These are phyloP conservation scores for Leccinum holopus DNA, from an alignment of 1,284 basidiomycete species.

Conservation along the genomic window DNA sequence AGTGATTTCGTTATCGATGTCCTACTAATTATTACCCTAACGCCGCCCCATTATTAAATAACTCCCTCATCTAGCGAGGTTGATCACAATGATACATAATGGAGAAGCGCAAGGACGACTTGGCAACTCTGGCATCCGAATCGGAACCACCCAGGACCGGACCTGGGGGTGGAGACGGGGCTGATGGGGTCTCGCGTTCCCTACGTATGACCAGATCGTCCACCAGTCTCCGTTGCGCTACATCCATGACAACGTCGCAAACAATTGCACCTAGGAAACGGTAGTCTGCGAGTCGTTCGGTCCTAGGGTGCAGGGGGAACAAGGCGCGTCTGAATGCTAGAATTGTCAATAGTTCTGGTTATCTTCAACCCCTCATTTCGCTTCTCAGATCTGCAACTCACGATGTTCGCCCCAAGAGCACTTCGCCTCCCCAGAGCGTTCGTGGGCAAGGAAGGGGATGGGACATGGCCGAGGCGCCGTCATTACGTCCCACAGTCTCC, in stretches of 20 bases:
- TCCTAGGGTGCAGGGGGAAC: neutral
- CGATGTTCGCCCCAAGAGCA: neutral
- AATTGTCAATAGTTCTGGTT: constrained; percentile 1
- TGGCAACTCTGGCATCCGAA: neutral
- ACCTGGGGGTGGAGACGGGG: neutral
- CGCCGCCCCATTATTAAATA: constrained; percentile 17
- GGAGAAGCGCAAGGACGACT: constrained; percentile 14
- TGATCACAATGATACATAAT: constrained; percentile 23
- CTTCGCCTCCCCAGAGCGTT: neutral
- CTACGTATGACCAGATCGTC: constrained; percentile 1
- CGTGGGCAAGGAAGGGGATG: neutral
- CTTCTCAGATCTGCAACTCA: constrained; percentile 7
- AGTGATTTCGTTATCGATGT: constrained; percentile 25
- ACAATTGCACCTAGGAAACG: neutral
- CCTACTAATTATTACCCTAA: constrained; percentile 16
- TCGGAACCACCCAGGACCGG: constrained; percentile 1
- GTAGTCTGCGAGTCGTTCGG: neutral
- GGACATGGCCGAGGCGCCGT: neutral
- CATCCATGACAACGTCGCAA: neutral
- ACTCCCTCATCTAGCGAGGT: constrained; percentile 25
- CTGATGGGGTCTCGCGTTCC: neutral
- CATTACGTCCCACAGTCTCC: constrained; percentile 13
- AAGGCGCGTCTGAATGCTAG: neutral
- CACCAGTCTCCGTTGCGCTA: neutral
- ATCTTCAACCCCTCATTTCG: constrained; percentile 8